Percentiles rank a stretch among this genome's conserved stretches.
phyloP scores from a whole-genome alignment of 2,329 filamentous ascomycete species.

The Colletotrichum tropicale region DNA sequence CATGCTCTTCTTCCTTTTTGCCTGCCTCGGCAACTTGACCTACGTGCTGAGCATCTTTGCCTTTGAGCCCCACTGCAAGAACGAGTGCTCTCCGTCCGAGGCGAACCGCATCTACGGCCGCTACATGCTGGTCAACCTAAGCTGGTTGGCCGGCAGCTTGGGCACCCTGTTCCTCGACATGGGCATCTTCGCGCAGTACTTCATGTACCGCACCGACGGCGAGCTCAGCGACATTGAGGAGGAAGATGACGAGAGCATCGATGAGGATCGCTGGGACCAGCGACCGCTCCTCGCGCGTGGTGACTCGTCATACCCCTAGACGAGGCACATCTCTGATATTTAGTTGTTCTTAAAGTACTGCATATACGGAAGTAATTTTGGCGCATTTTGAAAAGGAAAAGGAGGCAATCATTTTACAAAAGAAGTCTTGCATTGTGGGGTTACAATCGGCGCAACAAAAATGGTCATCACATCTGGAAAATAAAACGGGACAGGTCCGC shows the following conservation, averaged over 20 bases:
- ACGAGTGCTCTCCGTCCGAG: slow-evolving; percentile 69
- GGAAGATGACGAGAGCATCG: slow-evolving; percentile 30
- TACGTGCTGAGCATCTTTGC: slow-evolving; percentile 93
- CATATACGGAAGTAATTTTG: not conserved
- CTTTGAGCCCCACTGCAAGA: slow-evolving; percentile 75
- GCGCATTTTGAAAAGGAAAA: not conserved
- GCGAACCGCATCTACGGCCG: slow-evolving; percentile 69
- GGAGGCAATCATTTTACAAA: not conserved
- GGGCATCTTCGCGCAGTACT: slow-evolving; percentile 90
- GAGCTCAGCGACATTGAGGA: slow-evolving; percentile 32
- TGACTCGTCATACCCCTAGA: slow-evolving; percentile 18
- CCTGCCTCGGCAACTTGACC: slow-evolving; percentile 92
- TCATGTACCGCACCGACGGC: slow-evolving; percentile 70
- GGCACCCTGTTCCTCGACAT: slow-evolving; percentile 87
- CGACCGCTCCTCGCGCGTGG: slow-evolving; percentile 24
- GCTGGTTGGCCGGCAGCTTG: slow-evolving; percentile 88
- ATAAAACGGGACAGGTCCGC: not conserved
- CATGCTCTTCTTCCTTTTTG: slow-evolving; percentile 95
- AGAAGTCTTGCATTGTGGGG: not conserved
- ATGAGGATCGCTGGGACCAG: slow-evolving; percentile 42
- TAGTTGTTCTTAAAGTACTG: not conserved
- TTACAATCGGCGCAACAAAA: not conserved
- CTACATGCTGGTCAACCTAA: slow-evolving; percentile 89
- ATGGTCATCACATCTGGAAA: not conserved
- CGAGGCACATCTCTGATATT: not conserved